Evolutionary conservation across 352 stramenopile genomes (phyloP).

Genomic region (Globisporangium cederbergense): DNA sequence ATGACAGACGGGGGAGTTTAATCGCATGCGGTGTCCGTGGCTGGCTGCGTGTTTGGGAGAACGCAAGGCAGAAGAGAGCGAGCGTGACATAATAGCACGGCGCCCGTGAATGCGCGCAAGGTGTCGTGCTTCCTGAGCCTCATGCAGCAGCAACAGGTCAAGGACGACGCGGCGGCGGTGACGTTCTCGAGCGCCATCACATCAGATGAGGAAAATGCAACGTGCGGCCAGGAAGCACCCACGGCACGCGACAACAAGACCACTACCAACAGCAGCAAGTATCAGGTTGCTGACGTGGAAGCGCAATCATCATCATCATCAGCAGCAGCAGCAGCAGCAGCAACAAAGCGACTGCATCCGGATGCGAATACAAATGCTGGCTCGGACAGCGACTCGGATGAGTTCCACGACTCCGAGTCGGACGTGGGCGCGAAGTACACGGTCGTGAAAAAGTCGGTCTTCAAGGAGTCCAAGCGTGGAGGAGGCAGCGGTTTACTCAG

Average conservation of each 20-base stretch:
- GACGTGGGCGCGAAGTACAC: conserved; percentile 20
- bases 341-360: neutral
- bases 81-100: neutral
- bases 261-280: conserved; percentile 4
- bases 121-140: neutral
- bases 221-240: neutral
- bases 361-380: neutral
- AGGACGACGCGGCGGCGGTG: conserved; percentile 1
- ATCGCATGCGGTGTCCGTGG: neutral
- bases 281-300: neutral
- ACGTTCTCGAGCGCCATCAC: conserved; percentile 1
- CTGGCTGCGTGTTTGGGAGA: neutral
- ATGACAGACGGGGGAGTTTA: neutral
- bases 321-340: neutral
- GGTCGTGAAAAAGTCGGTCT: conserved; percentile 69
- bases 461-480: conserved; percentile 31
- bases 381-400: conserved; percentile 16
- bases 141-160: conserved; percentile 11
- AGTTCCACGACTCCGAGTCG: conserved; percentile 23
- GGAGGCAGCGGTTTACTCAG: conserved; percentile 28
- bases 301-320: no score
- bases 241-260: neutral
- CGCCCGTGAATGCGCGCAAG: neutral
- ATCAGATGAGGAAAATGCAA: neutral
- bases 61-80: neutral